Base-by-base conservation (phyloP, 805 yeast genomes). In the Teunomyces atbi region DNA sequence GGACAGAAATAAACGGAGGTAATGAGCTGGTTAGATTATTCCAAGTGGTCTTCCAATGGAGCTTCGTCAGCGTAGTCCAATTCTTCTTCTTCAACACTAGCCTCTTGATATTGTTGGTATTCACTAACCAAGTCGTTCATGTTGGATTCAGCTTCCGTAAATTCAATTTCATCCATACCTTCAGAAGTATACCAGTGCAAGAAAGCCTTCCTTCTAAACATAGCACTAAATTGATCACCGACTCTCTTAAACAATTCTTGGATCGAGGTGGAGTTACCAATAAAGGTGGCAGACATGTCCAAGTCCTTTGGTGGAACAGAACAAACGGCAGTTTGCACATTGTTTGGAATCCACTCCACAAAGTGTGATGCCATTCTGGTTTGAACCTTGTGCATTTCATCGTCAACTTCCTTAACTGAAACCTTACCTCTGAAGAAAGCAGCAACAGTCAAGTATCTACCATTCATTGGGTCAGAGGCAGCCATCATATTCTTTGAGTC, bases 91-190 rank as follows among this genome's bases (percentile, higher is more conserved):
- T 83, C 91, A 46, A 79, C 77, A 48, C 82, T 79, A 45, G 85
- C 88, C 55, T 85, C 92, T 77, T 89, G 96, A 74, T 89, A 88
- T 73, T 90, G 96, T 73, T 88, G 94, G 66, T 90, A 73, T 71
- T 90, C 97, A 62, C 84, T 81, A 46, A 89, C 90, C 63, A 90
- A 77, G 70, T 90, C 97, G 57, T 79, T 81, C 90, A 90, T 82
- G 66, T 90, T 87, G 45, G 92, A 83, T 73, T 89, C 95, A 45
- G 97, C 97, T 74, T 90, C 97, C 48, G 89, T 81, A 69, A 90
- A 90, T 73, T 90, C 97, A 77, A 84, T 78, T 73, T 86, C 95
- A 63, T 90, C 97, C 97, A 90, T 90, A 74, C 97, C 97, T 71
- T 90, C 97, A 57, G 84, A 79, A 7, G 94, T 87, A 73, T 89